Conservation (phyloP, 2,329 filamentous ascomycete species). For the Pseudovirgaria hyperparasitica region DNA sequence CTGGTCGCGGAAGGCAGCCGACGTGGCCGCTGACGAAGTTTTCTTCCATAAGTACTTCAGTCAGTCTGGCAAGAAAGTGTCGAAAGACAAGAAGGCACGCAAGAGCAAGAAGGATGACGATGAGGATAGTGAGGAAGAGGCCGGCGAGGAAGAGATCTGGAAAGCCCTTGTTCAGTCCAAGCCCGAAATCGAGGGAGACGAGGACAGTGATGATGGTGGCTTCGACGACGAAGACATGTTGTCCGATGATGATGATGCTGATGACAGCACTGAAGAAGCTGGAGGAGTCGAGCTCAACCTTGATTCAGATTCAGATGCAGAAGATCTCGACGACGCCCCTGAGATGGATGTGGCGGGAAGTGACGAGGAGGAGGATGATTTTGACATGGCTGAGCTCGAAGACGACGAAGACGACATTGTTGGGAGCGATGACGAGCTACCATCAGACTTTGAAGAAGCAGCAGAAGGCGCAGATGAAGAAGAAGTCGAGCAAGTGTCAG, state of each 20-base stretch:
- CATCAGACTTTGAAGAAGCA: conserved; percentile 34
- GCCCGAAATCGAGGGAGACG: conserved; percentile 61
- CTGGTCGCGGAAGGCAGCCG: conserved; percentile 79
- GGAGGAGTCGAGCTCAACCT: conserved; percentile 31
- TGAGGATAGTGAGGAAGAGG: conserved; percentile 36
- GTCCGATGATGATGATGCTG: conserved; percentile 32
- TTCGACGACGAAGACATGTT: conserved; percentile 34
- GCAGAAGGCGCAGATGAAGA: conserved; percentile 30
- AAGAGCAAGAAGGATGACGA: conserved; percentile 29
- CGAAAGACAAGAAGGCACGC: conserved; percentile 44
- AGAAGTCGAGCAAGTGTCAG: conserved; percentile 29
- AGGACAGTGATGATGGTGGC: conserved; percentile 44
- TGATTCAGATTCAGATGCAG: conserved; percentile 18
- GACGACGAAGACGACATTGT: conserved; percentile 43
- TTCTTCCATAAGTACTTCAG: conserved; percentile 99
- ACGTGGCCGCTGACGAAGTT: conserved; percentile 81
- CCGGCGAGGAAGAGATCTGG: conserved; percentile 74
- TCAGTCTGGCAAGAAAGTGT: conserved; percentile 42
- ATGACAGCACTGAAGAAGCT: conserved; percentile 29
- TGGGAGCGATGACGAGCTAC: conserved; percentile 42
- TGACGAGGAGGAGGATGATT: conserved; percentile 19
- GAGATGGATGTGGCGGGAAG: conserved; percentile 29
- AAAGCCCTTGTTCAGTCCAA: conserved; percentile 72
- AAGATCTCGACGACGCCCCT: conserved; percentile 18
- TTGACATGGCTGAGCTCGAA: conserved; percentile 21